phyloP scores from a whole-genome alignment of 257 asterid genomes.

The Lantana camara region DNA sequence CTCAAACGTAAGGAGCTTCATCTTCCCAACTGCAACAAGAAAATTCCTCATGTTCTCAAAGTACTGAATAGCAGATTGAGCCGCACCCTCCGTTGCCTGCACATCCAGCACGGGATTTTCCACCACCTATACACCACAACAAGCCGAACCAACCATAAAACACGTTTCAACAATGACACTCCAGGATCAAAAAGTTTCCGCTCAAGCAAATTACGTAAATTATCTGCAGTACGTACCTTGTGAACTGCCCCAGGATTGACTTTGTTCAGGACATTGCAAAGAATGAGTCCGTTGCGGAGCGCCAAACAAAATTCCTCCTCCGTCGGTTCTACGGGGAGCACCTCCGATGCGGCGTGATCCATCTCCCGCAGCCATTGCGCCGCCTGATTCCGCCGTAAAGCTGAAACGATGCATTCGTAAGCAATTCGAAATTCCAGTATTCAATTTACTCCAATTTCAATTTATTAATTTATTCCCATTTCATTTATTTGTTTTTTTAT shows the following conservation, averaged over 20 bases:
- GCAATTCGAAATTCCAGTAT: no score
- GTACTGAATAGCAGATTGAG: conserved; percentile 93
- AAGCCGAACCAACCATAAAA: conserved; percentile 9
- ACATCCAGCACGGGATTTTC: conserved; percentile 76
- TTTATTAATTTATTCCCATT: background rate
- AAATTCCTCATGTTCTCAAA: conserved; percentile 94
- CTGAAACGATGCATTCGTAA: conserved; percentile 36
- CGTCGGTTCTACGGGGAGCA: conserved; percentile 65
- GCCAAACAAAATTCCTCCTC: conserved; percentile 74
- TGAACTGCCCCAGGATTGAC: conserved; percentile 88
- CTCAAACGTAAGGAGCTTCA: conserved; percentile 87
- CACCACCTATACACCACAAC: conserved; percentile 59
- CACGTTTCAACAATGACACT: background rate
- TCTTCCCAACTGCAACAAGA: conserved; percentile 73
- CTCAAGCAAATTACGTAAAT: background rate
- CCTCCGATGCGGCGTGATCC: conserved; percentile 74
- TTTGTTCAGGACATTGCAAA: conserved; percentile 96
- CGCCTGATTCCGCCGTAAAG: conserved; percentile 78
- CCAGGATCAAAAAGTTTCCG: background rate
- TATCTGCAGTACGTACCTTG: conserved; percentile 48
- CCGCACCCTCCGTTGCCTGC: conserved; percentile 84
- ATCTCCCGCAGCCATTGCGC: conserved; percentile 86
- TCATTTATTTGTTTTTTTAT: no score
- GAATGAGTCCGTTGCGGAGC: conserved; percentile 91
- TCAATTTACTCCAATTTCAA: no score